Evolutionary conservation across 2,329 filamentous ascomycete genomes (phyloP).

Genomic region (Colletotrichum chlorophyti): DNA sequence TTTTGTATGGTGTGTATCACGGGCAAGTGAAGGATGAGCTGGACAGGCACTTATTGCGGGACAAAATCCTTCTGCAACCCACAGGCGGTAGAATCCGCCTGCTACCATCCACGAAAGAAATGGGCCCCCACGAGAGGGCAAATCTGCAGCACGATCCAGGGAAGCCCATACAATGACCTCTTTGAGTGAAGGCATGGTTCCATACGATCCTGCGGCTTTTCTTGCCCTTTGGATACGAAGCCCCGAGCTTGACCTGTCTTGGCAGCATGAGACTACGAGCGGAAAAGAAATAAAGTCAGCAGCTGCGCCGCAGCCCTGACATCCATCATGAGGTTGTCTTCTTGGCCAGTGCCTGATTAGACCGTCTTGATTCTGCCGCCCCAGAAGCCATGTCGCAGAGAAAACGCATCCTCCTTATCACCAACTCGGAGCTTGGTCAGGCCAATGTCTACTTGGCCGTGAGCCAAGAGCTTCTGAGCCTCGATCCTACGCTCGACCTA

Average conservation of each 20-base stretch:
- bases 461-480: slow-evolving; percentile 28
- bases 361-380: not conserved
- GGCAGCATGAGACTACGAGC: too few relatives aligned
- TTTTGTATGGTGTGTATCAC: too few relatives aligned
- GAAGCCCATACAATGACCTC: not conserved
- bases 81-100: too few relatives aligned
- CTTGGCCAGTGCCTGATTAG: not conserved
- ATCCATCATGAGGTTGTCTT: too few relatives aligned
- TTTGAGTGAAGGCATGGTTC: not conserved
- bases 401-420: slow-evolving; percentile 29
- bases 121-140: too few relatives aligned
- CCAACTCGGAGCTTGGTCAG: slow-evolving; percentile 33
- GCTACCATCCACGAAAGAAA: too few relatives aligned
- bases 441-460: slow-evolving; percentile 34
- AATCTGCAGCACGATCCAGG: not conserved
- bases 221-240: not conserved
- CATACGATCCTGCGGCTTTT: not conserved
- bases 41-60: too few relatives aligned
- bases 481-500: slow-evolving; percentile 6
- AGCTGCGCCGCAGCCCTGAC: too few relatives aligned
- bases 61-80: too few relatives aligned
- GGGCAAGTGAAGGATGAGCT: too few relatives aligned
- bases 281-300: not conserved
- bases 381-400: not conserved
- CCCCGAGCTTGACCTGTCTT: not conserved